Evolutionary conservation across 305 asterid species (phyloP), one percentile per base, ranked within the genome.

Genomic region (Plantago coronopus): DNA sequence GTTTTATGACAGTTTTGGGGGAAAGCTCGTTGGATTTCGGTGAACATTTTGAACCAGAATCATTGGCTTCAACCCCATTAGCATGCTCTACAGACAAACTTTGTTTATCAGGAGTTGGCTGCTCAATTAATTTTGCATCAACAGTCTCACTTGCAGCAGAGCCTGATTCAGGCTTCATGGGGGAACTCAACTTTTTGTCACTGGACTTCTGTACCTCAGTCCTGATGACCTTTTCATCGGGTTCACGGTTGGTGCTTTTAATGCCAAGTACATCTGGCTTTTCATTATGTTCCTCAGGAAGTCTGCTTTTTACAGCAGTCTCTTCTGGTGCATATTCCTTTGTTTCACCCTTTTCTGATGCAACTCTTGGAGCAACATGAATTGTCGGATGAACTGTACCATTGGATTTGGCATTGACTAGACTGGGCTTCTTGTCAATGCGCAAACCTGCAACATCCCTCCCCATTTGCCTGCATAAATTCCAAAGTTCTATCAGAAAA

Each of bases 401-500:
- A 73, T 81, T 81, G n/a, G 83, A 46, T 63, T 72, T 81, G 53
- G 61, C 68, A 57, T 59, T 62, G 65, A 63, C 73, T 54, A 19
- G 46, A 47, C 20, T 69, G 53, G 83, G 72, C 68, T 75, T 80
- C 80, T 69, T 77, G 69, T 79, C 86, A 67, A 58, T 50, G 42
- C 74, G 80, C 44, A 81, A 63, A 20, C 84, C 89, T 44, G 89
- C 48, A 53, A 81, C 43, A 56, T 85, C 84, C 76, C 89, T 87
- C 78, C 86, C 96, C 91, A 83, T 88, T 66, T 68, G 40, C 77
- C 82, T 76, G 73, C 75, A 78, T 10, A 38, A 66, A 37, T 58
- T 20, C n/a, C 31, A 50, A 65, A 64, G 61, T 49, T 44, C 47
- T 53, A 66, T 48, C 62, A 56, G 48, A 14, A 34, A 7, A 34